Base-by-base conservation (phyloP, 2,329 filamentous ascomycete genomes). In the Colletotrichum sp. region DNA sequence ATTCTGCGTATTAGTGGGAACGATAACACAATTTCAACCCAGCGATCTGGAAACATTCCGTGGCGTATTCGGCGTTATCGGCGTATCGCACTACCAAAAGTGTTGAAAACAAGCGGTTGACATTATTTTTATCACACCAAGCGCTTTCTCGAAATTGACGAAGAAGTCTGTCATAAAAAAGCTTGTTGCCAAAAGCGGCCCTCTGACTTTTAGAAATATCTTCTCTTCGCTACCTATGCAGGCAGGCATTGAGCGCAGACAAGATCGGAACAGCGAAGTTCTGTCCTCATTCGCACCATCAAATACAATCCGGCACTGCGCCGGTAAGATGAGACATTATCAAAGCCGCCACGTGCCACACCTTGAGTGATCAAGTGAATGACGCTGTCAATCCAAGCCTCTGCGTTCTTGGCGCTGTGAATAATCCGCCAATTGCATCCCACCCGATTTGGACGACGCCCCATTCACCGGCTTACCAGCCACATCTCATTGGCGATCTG, bases 121-220 rank as follows among this genome's bases (percentile, higher is more conserved):
- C 9, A 22, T 48, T n/a, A 3, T 9, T 5, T 5, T 43, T 18
- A 3, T 9, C 39, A n/a, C 39, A n/a, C 10, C 2, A 43, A 18
- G 39, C 39, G 6, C 39, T 5, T 5, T 4, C 3, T 48, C 9
- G 10, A 9, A 2, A 6, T 9, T 43, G 5, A 10, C 4, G 36
- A 43, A 43, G 39, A 8, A 43, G 39, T 5, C 9, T 18, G 8
- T 3, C 3, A 10, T 6, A 3, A 8, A 10, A 43, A 0, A 9
- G 3, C 10, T 43, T 43, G 8, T 43, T 10, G 18, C 18, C 8
- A 48, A 10, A 22, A 22, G 2, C 43, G 10, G 18, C 18, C 5
- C n/a, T n/a, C 43, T 2, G 6, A 7, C 2, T 13, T 3, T 48
- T 48, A 1, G 1, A 48, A 22, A 10, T 12, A 8, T 22, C 4